Evolutionary conservation across 1,139 yeast species (phyloP), one percentile per base, ranked within the genome.

Genomic region (Kazachstania sp.): DNA sequence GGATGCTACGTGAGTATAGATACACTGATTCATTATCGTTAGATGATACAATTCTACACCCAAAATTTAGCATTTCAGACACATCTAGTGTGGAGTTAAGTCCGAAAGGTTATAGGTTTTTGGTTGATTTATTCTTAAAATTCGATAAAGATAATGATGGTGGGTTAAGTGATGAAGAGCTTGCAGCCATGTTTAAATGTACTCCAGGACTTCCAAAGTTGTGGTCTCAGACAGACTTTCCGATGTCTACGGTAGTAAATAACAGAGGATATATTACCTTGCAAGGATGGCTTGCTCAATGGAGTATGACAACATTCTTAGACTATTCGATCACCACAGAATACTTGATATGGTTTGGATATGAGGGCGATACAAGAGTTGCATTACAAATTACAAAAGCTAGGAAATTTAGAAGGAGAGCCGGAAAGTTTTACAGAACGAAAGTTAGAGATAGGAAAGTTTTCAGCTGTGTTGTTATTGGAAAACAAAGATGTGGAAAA

Each of bases 221-320:
- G 9, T 92, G 98, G 98, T 73, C 74, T 42, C 92, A 86, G 31
- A 77, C 86, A 1, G 83, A 82, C 55, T 92, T 92, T 59, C 98
- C 98, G 0, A 71, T 77, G 23, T 79, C 95, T 1, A 85, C 95
- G 6, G 96, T 90, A 2, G 78, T 95, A 49, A 90, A 88, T 61
- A 96, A 87, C 54, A 81, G 80, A 52, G 97, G 96, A 0, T 78
- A 81, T 61, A 92, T 92, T 2, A 86, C 97, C 0, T 67, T 92
- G 31, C 97, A 92, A 68, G 98, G 98, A 1, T 92, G 98, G 98
- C 68, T 92, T 40, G 97, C 98, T 0, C 97, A 92, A 59, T 92
- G 98, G 98, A 83, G 92, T 56, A 83, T 92, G 82, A 87, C 97
- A 0, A 90, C 97, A 0, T 87, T 81, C 58, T 69, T 92, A 37